A percentile compares a stretch with the other conserved stretches of the same genome.
Conservation (phyloP, 306 rosid genomes). For the Rosa persica region DNA sequence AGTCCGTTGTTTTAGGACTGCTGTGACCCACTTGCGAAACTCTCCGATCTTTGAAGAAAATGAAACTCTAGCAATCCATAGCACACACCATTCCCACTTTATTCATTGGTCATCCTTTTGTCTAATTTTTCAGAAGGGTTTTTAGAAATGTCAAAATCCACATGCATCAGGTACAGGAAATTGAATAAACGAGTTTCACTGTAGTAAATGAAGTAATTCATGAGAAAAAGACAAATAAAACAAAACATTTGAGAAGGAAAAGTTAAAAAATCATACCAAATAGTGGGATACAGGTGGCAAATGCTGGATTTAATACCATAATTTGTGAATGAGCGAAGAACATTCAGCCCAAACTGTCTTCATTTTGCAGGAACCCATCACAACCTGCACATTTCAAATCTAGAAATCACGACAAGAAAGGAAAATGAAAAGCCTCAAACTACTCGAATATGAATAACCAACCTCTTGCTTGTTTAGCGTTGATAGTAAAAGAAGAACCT, state of each 20-base stretch:
- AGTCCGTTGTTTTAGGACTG: neutral
- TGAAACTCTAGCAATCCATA: too few relatives aligned
- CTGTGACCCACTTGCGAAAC: neutral
- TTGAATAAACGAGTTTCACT: neutral
- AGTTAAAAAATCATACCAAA: slow-evolving; percentile 33
- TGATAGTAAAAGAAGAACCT: slow-evolving; percentile 6
- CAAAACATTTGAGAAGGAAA: neutral
- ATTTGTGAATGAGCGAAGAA: slow-evolving; percentile 31
- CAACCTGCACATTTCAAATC: slow-evolving; percentile 43
- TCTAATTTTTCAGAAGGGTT: too few relatives aligned
- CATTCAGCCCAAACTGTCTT: slow-evolving; percentile 33
- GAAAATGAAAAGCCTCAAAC: neutral
- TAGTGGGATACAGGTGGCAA: slow-evolving; percentile 26
- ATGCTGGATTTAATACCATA: slow-evolving; percentile 41
- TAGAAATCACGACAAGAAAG: neutral
- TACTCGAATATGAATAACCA: neutral
- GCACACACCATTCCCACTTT: too few relatives aligned
- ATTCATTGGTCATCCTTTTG: too few relatives aligned
- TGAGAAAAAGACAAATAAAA: neutral
- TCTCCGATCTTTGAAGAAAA: too few relatives aligned
- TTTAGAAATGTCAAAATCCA: neutral
- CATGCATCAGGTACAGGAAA: neutral
- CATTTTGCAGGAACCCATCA: slow-evolving; percentile 55
- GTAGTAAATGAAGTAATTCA: neutral
- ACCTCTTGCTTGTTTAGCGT: neutral